phyloP scores from a whole-genome alignment of 1,139 yeast genomes.

The Suhomyces bolitotheri region DNA sequence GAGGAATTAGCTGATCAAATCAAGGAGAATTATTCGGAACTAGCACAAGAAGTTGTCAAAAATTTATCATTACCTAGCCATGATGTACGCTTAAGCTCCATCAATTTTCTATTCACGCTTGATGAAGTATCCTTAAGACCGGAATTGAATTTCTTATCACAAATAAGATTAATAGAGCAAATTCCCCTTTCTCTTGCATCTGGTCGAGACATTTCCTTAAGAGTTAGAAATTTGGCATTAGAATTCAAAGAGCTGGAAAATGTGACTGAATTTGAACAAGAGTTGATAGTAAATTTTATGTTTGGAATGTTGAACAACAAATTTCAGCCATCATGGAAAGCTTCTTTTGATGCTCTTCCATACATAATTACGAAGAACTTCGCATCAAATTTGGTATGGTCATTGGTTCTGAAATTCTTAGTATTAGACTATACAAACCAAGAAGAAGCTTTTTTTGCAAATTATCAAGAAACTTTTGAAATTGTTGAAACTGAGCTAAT shows the following conservation, averaged over 20 bases:
- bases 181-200: slow-evolving; percentile 68
- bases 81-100: slow-evolving; percentile 46
- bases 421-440: slow-evolving; percentile 29
- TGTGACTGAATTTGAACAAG: slow-evolving; percentile 34
- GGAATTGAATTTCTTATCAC: slow-evolving; percentile 34
- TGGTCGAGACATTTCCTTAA: slow-evolving; percentile 72
- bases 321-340: slow-evolving; percentile 86
- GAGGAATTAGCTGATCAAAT: slow-evolving; percentile 2
- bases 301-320: slow-evolving; percentile 75
- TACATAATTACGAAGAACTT: slow-evolving; percentile 41
- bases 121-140: slow-evolving; percentile 26
- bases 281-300: slow-evolving; percentile 53
- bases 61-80: slow-evolving; percentile 51
- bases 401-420: slow-evolving; percentile 44
- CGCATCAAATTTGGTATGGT: slow-evolving; percentile 55
- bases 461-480: slow-evolving; percentile 16
- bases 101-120: slow-evolving; percentile 39
- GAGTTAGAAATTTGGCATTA: slow-evolving; percentile 63
- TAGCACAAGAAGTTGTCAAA: slow-evolving; percentile 18
- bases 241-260: slow-evolving; percentile 44
- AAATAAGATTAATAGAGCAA: slow-evolving; percentile 64
- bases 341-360: slow-evolving; percentile 63
- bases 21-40: slow-evolving; percentile 1
- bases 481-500: slow-evolving; percentile 22
- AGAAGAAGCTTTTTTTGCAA: slow-evolving; percentile 14